Evolutionary conservation across 2,329 filamentous ascomycete species (phyloP).

Genomic region (Pseudogymnoascus sp.): DNA sequence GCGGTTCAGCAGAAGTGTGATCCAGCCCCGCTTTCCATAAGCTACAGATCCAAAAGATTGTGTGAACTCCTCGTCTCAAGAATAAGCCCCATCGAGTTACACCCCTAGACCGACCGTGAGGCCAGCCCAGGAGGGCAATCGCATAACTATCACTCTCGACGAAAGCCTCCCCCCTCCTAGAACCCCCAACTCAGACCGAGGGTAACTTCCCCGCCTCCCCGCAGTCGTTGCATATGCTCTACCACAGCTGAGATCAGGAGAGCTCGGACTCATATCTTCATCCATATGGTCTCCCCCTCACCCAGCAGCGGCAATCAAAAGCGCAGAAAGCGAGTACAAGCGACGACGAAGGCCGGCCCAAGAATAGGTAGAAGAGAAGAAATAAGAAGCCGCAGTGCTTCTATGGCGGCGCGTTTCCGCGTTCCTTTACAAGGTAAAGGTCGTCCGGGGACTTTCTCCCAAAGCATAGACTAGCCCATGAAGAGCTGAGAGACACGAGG

Average conservation of each 20-base stretch:
- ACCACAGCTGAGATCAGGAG: constrained; percentile 29
- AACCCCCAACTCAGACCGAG: constrained; percentile 35
- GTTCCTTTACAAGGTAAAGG: constrained; percentile 44
- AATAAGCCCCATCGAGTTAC: constrained; percentile 99
- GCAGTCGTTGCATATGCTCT: not conserved
- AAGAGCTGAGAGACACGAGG: constrained; percentile 32
- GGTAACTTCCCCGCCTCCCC: constrained; percentile 32
- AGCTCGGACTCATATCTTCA: constrained; percentile 85
- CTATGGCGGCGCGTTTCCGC: constrained; percentile 99
- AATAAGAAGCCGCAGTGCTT: constrained; percentile 89
- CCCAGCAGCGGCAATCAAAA: constrained; percentile 24
- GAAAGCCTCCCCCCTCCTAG: constrained; percentile 59
- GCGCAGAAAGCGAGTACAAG: constrained; percentile 27
- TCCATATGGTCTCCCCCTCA: constrained; percentile 50
- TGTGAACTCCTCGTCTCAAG: constrained; percentile 84
- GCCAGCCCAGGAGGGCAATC: constrained; percentile 59
- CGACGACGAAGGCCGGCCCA: constrained; percentile 25
- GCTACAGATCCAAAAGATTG: constrained; percentile 43
- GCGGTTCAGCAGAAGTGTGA: constrained; percentile 11
- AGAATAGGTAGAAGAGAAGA: constrained; percentile 43
- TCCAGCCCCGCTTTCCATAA: constrained; percentile 44
- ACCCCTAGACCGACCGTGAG: constrained; percentile 33
- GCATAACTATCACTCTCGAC: constrained; percentile 98
- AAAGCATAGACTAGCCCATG: constrained; percentile 56
- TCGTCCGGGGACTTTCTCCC: constrained; percentile 99